These are phyloP conservation scores for Pachysandra terminalis DNA, from an alignment of 164 flowering plant species.

Conservation along the genomic window DNA sequence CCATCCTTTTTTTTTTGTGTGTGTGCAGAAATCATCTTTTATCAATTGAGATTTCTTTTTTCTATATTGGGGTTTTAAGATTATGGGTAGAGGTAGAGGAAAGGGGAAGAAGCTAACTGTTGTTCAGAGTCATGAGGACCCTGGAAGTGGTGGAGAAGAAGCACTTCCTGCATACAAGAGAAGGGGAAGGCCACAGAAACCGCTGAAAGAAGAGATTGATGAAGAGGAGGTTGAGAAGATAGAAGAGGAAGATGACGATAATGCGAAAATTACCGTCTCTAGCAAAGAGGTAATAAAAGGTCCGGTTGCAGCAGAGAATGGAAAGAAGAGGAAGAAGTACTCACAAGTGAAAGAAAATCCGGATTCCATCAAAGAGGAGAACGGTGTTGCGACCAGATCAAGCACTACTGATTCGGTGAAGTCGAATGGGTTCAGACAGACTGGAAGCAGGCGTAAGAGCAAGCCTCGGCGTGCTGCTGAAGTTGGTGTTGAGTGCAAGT, in stretches of 20 bases:
- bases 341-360: slow-evolving; percentile 41
- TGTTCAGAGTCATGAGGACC: slow-evolving; percentile 48
- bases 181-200: slow-evolving; percentile 80
- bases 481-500: slow-evolving; percentile 74
- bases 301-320: slow-evolving; percentile 34
- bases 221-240: slow-evolving; percentile 51
- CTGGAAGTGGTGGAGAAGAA: slow-evolving; percentile 75
- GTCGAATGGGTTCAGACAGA: slow-evolving; percentile 61
- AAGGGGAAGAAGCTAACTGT: slow-evolving; percentile 59
- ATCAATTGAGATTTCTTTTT: slow-evolving; percentile 17
- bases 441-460: slow-evolving; percentile 68
- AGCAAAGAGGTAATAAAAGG: slow-evolving; percentile 35
- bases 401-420: slow-evolving; percentile 36
- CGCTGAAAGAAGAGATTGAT: slow-evolving; percentile 57
- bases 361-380: slow-evolving; percentile 48
- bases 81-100: slow-evolving; percentile 85
- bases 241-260: slow-evolving; percentile 47
- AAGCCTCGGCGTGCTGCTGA: slow-evolving; percentile 85
- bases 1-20: slow-evolving; percentile 3
- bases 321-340: slow-evolving; percentile 54
- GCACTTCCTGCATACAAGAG: slow-evolving; percentile 57
- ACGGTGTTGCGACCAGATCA: slow-evolving; percentile 36
- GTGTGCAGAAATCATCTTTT: slow-evolving; percentile 24
- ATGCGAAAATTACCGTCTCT: slow-evolving; percentile 18
- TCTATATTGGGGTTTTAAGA: slow-evolving; percentile 10